Conservation (phyloP, 129 eudicot species). For the Saussurea involucrata region DNA sequence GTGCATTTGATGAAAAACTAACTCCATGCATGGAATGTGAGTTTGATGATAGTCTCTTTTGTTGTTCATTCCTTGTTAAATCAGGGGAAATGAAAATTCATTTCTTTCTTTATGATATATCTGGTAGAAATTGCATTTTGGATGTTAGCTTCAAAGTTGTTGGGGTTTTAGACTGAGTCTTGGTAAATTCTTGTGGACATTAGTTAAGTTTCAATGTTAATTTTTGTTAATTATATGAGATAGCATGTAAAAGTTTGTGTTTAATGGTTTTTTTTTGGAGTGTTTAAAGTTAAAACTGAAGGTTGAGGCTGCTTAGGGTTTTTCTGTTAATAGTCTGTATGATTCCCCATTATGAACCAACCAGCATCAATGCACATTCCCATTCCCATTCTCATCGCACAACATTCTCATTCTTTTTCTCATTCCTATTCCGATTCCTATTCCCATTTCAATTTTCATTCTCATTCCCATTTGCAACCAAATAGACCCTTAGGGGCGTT, state of each 20-base stretch:
- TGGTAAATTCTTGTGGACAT: neutral
- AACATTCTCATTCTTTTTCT: neutral
- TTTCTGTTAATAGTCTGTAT: neutral
- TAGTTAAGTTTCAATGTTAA: neutral
- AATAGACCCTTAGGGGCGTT: neutral
- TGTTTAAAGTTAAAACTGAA: neutral
- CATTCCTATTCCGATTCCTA: neutral
- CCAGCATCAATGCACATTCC: neutral
- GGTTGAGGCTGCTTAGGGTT: slow-evolving; percentile 16
- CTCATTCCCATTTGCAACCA: neutral
- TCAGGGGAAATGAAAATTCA: neutral
- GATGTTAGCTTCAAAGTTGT: slow-evolving; percentile 2
- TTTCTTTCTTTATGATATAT: too few species aligned
- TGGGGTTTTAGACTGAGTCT: neutral
- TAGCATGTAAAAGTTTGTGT: slow-evolving; percentile 2
- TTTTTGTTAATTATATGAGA: neutral
- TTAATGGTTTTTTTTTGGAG: neutral
- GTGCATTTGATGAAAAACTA: neutral
- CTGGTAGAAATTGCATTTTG: slow-evolving; percentile 2
- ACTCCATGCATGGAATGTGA: neutral
- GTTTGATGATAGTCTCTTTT: neutral
- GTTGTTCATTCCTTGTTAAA: neutral
- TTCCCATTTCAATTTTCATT: neutral
- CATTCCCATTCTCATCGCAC: neutral
- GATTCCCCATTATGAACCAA: neutral